Evolutionary conservation across 805 yeast genomes (phyloP), one percentile per base, ranked within the genome.

Genomic region (Kodamaea kakaduensis): DNA sequence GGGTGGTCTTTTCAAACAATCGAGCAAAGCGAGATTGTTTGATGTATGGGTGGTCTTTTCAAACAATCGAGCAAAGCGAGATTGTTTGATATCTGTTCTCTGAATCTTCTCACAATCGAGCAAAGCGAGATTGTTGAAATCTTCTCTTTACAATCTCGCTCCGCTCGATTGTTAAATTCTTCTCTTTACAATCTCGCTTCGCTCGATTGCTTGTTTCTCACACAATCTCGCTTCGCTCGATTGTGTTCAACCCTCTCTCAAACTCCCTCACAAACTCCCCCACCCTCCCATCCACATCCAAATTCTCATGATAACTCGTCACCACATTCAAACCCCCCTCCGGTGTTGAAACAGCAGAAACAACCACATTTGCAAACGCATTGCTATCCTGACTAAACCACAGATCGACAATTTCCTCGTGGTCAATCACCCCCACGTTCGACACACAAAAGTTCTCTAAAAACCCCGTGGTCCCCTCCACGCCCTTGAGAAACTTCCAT

Each of bases 381-480:
- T 34, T 34, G 33, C 38, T 28, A 12, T 34, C 38, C 17, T 34
- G 38, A 16, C 38, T 34, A 12, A 34, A 34, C 38, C 38, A 34
- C 38, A 34, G 38, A 21, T 34, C 29, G 8, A 34, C 33, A 8
- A 34, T 29, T 8, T 34, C 32, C 6, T 23, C n/a, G 20, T 34
- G 10, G 10, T 34, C 12, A 3, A 34, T 10, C 14, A 29, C 17
- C 6, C 38, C 38, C 7, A 34, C 16, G 25, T 34, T 34, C 20
- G 38, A 34, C 4, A 34, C 38, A 14, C 38, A 34, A 21, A 28
- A 34, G 21, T 34, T 34, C 21, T 34, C 38, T 26, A 34, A 20
- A 16, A 28, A 34, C 8, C 28, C 29, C n/a, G 33, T 29, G 17
- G 33, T 27, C 6, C 38, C 38, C 24, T 28, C 38, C n/a, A 34